Base-by-base conservation (phyloP, 306 rosid genomes). In the Dalbergia cochinchinensis region DNA sequence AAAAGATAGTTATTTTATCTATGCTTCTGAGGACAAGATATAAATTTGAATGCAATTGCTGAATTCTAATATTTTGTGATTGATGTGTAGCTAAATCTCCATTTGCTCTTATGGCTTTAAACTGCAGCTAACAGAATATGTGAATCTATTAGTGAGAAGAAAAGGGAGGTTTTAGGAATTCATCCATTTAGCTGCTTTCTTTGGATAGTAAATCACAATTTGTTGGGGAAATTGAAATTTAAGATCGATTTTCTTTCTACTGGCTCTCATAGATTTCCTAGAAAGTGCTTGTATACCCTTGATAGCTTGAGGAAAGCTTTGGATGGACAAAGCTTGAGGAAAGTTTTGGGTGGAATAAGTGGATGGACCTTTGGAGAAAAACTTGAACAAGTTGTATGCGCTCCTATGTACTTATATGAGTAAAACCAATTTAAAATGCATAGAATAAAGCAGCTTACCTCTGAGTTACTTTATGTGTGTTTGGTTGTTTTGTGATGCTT, bases 141-240 rank as follows among this genome's bases (percentile, higher is more conserved):
- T 60, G 72, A 70, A 63, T 62, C 18, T 71, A 34, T 66, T 50
- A 20, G 54, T 35, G 19, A 71, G 35, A 42, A 42, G 9, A 41
- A 41, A 42, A 42, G 11, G 65, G 55, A 41, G 45, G 8, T 4
- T 61, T 61, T 45, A 0, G 26, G 16, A 71, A 51, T 51, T 4
- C 66, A 51, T 63, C 73, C 65, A 12, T 14, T 79, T 72, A 42
- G 47, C 47, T 6, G 11, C 47, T 42, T 70, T 63, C 73, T 61
- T 62, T 50, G 45, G 78, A 66, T 20, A n/a, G 8, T 37, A 31
- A 69, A 8, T 19, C 3, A 51, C 20, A 69, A 14, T n/a, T n/a
- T 37, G 60, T 59, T 60, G 8, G 76, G 70, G 47, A 59, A 59
- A 47, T 2, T 19, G 11, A 55, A 20, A 15, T 31, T 69, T 8